Evolutionary conservation across 108 stramenopile genomes (phyloP), one percentile per base, ranked within the genome.

Genomic region (Nitzschia putrida): DNA sequence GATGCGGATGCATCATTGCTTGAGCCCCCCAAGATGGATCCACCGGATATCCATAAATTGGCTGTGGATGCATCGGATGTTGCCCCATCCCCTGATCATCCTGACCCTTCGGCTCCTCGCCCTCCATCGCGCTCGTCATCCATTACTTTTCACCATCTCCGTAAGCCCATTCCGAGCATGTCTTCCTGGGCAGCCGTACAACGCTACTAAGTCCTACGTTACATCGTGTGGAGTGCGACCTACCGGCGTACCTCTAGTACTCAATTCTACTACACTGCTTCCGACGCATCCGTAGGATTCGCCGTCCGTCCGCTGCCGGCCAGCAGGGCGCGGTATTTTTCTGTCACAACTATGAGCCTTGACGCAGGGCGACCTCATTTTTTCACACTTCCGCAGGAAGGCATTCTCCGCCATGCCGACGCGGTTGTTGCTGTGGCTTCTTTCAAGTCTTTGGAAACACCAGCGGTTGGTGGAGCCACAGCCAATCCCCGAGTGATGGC

Each of bases 11-110:
- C 66, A 78, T 73, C 74, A 72, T 76, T 39, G 61, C 54, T 51
- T 79, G 78, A 37, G 65, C 70, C 23, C 38, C 67, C 74, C 79
- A 80, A 60, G 61, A 66, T 41, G 74, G 75, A 66, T 72, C 71
- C 23, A 77, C 50, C 8, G 57, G 65, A 72, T 73, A 81, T 1
- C 71, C 66, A 64, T 77, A 81, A 6, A 74, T 51, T 20, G 68
- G 63, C 21, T 52, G 68, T 42, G 25, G 53, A 58, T 63, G 60
- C 61, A 76, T 61, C 16, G 40, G 61, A 64, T 69, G 61, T 57
- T 66, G 74, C 40, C 55, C 52, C 67, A 61, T 54, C 59, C 42
- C 43, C 21, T 75, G 66, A 25, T 61, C 61, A 18, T 66, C 58
- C 21, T 59, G 68, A 26, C 41, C 64, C 47, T 42, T 37, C 54